Evolutionary conservation across 179 eudicot species (phyloP).

Genomic region (Spergularia azorica): DNA sequence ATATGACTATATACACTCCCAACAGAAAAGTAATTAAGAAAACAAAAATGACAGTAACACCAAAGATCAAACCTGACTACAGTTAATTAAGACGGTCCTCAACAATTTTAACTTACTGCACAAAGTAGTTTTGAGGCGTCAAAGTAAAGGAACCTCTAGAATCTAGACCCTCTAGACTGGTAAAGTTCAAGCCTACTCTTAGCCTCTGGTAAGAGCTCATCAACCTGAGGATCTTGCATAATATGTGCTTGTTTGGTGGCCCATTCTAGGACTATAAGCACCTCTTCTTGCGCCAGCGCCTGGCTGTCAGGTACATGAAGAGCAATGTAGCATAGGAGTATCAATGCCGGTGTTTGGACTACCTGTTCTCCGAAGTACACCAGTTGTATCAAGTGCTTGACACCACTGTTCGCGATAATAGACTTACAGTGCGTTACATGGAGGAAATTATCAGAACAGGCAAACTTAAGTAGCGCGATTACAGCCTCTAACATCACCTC

Average conservation of each 20-base stretch:
- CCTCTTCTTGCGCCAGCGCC: conserved; percentile 50
- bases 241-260: conserved; percentile 48
- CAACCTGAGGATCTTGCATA: conserved; percentile 35
- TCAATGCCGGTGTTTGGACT: conserved; percentile 37
- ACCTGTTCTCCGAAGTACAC: conserved; percentile 55
- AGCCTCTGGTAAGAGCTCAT: conserved; percentile 44
- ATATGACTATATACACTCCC: conserved; percentile 28
- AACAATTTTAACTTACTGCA: conserved; percentile 1
- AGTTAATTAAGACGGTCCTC: neutral
- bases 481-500: conserved; percentile 45
- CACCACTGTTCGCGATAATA: conserved; percentile 41
- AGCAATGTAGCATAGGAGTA: conserved; percentile 44
- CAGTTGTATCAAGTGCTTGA: conserved; percentile 48
- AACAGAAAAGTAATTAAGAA: neutral
- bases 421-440: conserved; percentile 47
- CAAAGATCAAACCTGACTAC: neutral
- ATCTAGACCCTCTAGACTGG: conserved; percentile 49
- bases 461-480: conserved; percentile 45
- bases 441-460: conserved; percentile 46
- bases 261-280: conserved; percentile 50
- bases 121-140: neutral
- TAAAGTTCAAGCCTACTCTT: conserved; percentile 50
- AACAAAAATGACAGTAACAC: neutral
- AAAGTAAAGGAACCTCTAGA: neutral
- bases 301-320: conserved; percentile 51